Evolutionary conservation across 225 moss, liverwort and hornwort species (phyloP).

Genomic region (Climacium dendroides): DNA sequence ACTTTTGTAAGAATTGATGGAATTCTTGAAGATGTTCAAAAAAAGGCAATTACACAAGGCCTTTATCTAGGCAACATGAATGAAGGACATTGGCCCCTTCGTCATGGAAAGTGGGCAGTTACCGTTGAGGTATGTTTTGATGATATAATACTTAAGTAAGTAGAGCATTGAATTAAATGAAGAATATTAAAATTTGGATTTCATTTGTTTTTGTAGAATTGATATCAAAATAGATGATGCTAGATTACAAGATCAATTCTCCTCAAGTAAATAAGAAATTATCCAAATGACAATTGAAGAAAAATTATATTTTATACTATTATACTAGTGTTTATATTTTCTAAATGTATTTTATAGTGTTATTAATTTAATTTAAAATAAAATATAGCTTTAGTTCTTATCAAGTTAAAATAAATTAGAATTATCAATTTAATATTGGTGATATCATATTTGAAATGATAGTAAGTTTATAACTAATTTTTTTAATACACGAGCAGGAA

Average conservation of each 20-base stretch:
- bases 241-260: background rate
- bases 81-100: slow-evolving; percentile 17
- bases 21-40: slow-evolving; percentile 4
- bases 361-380: too few species aligned
- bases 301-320: background rate
- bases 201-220: background rate
- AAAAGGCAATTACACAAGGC: background rate
- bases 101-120: slow-evolving; percentile 28
- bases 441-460: background rate
- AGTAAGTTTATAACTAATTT: background rate
- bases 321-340: too few species aligned
- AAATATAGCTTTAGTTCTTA: background rate
- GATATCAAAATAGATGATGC: background rate
- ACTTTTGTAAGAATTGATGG: slow-evolving; percentile 33
- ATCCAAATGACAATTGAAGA: too few species aligned
- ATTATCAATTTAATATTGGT: background rate
- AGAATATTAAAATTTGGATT: too few species aligned
- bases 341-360: too few species aligned
- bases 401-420: background rate
- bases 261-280: background rate
- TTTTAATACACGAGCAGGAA: background rate
- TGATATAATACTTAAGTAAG: background rate
- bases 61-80: slow-evolving; percentile 38
- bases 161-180: background rate
- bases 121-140: background rate